phyloP scores from a whole-genome alignment of 495 filamentous ascomycete genomes.

The Talaromyces wortmannii region DNA sequence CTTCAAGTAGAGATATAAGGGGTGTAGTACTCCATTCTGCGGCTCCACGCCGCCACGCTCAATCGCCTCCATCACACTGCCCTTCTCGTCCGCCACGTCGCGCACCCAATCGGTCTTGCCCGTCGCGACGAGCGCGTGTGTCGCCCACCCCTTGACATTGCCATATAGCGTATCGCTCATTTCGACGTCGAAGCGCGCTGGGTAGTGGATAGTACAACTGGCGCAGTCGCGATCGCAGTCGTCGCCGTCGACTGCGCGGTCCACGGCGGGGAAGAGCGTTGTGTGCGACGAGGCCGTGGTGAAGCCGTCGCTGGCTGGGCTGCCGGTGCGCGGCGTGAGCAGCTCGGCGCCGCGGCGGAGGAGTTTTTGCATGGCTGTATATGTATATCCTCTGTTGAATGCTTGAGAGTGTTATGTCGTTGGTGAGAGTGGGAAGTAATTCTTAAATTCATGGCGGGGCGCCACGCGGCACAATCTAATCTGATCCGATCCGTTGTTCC shows the following conservation, averaged over 20 bases:
- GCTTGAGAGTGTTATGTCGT: too few species aligned
- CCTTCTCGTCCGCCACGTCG: slow-evolving; percentile 84
- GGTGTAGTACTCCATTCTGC: slow-evolving; percentile 77
- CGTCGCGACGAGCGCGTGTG: slow-evolving; percentile 87
- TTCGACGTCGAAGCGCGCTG: slow-evolving; percentile 69
- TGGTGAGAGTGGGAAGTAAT: too few species aligned
- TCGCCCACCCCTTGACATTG: slow-evolving; percentile 79
- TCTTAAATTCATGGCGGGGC: neutral
- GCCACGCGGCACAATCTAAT: neutral
- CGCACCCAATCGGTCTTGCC: slow-evolving; percentile 93
- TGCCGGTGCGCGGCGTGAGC: slow-evolving; percentile 21
- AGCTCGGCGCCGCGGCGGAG: slow-evolving; percentile 29
- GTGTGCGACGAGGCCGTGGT: slow-evolving; percentile 25
- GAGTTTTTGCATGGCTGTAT: slow-evolving; percentile 22
- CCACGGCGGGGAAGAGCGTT: slow-evolving; percentile 43
- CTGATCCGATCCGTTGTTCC: neutral
- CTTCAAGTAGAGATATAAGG: too few species aligned
- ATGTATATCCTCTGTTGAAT: too few species aligned
- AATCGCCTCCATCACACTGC: slow-evolving; percentile 93
- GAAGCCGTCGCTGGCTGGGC: slow-evolving; percentile 29
- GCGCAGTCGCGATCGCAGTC: slow-evolving; percentile 88
- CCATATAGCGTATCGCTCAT: slow-evolving; percentile 77
- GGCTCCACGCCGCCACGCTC: slow-evolving; percentile 54
- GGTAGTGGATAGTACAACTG: slow-evolving; percentile 72
- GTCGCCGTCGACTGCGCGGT: slow-evolving; percentile 72